phyloP scores from a whole-genome alignment of 306 rosid species.

The Cucurbita moschata region DNA sequence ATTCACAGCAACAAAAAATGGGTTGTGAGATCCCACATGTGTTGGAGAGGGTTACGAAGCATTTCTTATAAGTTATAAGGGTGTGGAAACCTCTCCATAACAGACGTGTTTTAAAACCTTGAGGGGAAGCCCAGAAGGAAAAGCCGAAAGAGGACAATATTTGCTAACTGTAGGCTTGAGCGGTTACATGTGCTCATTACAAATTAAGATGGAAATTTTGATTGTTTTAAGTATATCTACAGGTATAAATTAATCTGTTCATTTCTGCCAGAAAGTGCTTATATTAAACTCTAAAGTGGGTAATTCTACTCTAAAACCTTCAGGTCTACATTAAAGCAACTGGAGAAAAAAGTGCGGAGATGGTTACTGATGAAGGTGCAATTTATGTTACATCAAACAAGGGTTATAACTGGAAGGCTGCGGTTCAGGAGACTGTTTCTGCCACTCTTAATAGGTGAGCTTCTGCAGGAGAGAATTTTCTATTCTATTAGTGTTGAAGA shows the following conservation, averaged over 20 bases:
- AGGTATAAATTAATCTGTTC: not conserved
- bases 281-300: not conserved
- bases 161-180: no score
- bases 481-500: not conserved
- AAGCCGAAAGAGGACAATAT: no score
- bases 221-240: not conserved
- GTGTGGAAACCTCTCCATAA: no score
- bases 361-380: constrained; percentile 97
- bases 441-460: constrained; percentile 91
- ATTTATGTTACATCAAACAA: constrained; percentile 80
- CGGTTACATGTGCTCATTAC: not conserved
- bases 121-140: no score
- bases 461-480: not conserved
- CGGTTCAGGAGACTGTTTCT: constrained; percentile 91
- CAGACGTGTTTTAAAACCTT: no score
- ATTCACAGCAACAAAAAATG: not conserved
- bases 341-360: constrained; percentile 83
- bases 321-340: constrained; percentile 94
- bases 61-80: no score
- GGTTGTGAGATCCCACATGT: no score
- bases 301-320: constrained; percentile 11
- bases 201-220: not conserved
- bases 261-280: not conserved
- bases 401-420: constrained; percentile 96
- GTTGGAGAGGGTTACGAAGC: no score